These are phyloP conservation scores for Karstenula rhodostoma DNA, from an alignment of 2,329 filamentous ascomycete genomes.

Conservation along the genomic window DNA sequence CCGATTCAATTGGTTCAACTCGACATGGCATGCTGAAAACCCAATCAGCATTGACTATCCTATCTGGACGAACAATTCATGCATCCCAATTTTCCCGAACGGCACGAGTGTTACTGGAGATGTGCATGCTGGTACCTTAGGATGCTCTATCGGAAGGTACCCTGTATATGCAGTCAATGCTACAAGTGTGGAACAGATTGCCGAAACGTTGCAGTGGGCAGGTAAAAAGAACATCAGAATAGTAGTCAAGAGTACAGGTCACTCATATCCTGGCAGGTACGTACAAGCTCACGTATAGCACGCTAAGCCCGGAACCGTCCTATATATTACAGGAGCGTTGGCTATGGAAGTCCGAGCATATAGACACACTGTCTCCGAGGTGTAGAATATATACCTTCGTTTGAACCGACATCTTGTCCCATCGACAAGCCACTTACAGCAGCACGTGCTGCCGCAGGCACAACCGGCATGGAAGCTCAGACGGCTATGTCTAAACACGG, in stretches of 20 bases:
- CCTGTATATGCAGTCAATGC: slow-evolving; percentile 42
- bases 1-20: slow-evolving; percentile 37
- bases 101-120: slow-evolving; percentile 40
- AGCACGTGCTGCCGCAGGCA: slow-evolving; percentile 31
- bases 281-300: too few species aligned
- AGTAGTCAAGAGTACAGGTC: slow-evolving; percentile 38
- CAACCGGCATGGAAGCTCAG: slow-evolving; percentile 30
- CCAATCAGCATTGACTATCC: slow-evolving; percentile 42
- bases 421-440: slow-evolving; percentile 16
- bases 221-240: slow-evolving; percentile 31
- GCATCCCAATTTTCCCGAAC: slow-evolving; percentile 40
- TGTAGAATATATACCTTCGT: slow-evolving; percentile 31
- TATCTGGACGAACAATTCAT: slow-evolving; percentile 40
- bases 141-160: slow-evolving; percentile 35
- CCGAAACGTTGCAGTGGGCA: slow-evolving; percentile 34
- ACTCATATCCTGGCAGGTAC: slow-evolving; percentile 33
- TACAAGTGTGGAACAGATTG: slow-evolving; percentile 28
- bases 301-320: neutral
- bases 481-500: slow-evolving; percentile 23
- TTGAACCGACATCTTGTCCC: slow-evolving; percentile 28
- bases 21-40: slow-evolving; percentile 34
- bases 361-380: slow-evolving; percentile 40
- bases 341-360: slow-evolving; percentile 30
- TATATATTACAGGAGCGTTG: slow-evolving; percentile 23
- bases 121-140: slow-evolving; percentile 26